Conservation (phyloP, 2,329 filamentous ascomycete species). For the Penicillium sp. region DNA sequence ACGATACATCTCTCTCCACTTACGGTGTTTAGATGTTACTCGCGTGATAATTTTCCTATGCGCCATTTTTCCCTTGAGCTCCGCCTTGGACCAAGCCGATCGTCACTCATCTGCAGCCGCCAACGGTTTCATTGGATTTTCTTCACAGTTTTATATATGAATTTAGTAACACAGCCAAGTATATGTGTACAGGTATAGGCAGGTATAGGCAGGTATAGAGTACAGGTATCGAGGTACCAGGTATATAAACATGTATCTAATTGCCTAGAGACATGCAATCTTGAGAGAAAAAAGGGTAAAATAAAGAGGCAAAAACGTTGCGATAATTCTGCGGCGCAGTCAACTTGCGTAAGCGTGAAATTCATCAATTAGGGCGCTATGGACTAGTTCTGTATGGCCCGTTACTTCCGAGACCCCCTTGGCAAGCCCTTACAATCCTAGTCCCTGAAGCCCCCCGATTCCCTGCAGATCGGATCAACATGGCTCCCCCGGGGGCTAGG, state of each 20-base stretch:
- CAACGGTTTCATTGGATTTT: slow-evolving; percentile 17
- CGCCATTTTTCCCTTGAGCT: slow-evolving; percentile 10
- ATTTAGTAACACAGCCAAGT: too few species aligned
- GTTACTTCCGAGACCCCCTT: slow-evolving; percentile 7
- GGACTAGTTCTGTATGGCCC: slow-evolving; percentile 2
- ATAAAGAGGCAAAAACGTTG: neutral
- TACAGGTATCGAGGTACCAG: neutral
- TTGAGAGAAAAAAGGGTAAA: neutral
- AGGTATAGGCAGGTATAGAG: neutral
- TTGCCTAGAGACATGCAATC: neutral
- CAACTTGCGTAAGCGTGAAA: slow-evolving; percentile 12
- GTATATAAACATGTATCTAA: neutral
- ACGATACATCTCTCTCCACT: slow-evolving; percentile 2
- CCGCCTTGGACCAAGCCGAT: slow-evolving; percentile 10
- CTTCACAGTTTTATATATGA: slow-evolving; percentile 9
- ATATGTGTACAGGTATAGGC: neutral
- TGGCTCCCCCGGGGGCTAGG: slow-evolving; percentile 11
- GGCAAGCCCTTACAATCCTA: slow-evolving; percentile 3
- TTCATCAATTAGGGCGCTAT: slow-evolving; percentile 1
- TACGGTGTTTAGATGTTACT: neutral
- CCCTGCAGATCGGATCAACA: slow-evolving; percentile 28
- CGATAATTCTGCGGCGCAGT: slow-evolving; percentile 11
- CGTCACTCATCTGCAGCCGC: slow-evolving; percentile 19
- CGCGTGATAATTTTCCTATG: slow-evolving; percentile 6
- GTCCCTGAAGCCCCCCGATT: slow-evolving; percentile 18